Evolutionary conservation across 208 protist species (phyloP).

Genomic region (Tetramitus jugosus): DNA sequence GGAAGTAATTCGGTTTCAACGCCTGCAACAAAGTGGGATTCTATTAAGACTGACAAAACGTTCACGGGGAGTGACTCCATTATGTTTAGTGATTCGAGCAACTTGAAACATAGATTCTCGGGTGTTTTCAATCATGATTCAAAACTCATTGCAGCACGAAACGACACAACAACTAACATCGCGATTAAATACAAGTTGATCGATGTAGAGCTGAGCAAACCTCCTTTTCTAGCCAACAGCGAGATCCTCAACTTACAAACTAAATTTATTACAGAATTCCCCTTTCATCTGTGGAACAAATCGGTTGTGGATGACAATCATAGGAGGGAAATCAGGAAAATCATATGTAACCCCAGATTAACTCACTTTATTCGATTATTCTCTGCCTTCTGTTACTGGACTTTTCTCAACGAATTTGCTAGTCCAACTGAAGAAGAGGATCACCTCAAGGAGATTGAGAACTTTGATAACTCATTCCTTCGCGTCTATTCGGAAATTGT

Average conservation of each 20-base stretch:
- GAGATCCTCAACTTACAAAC: constrained; percentile 8
- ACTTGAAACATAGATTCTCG: not conserved
- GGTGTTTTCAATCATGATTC: not conserved
- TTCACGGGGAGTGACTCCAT: no score
- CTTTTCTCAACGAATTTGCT: not conserved
- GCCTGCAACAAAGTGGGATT: no score
- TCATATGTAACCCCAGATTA: not conserved
- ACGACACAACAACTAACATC: not conserved
- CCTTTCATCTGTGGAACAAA: not conserved
- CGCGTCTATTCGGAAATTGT: not conserved
- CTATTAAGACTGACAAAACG: no score
- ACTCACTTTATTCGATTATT: not conserved
- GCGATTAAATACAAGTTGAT: not conserved
- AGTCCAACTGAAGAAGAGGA: not conserved
- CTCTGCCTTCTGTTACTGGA: not conserved
- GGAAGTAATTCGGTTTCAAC: no score
- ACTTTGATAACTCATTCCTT: not conserved
- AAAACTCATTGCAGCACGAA: not conserved
- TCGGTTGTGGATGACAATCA: not conserved
- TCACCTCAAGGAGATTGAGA: no score
- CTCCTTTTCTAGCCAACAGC: not conserved
- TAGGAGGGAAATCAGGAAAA: not conserved
- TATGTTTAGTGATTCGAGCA: not conserved
- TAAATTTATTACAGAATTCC: not conserved
- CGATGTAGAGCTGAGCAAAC: not conserved